Conservation (phyloP, 371 early-diverging fungal species). For the Syncephalis plumigaleata region DNA sequence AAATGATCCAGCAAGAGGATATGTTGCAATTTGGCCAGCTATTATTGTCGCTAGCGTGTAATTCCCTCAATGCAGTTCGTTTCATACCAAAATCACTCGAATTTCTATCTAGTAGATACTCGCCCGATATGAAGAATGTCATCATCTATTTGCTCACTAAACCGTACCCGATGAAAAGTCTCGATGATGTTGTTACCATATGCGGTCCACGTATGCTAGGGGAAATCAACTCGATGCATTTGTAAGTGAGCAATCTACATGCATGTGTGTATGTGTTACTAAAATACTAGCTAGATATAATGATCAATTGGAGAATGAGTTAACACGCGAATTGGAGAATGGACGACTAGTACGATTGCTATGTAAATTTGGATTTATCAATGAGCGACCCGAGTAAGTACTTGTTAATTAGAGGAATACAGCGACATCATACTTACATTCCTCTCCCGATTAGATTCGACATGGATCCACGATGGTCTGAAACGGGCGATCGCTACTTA, state of each 20-base stretch:
- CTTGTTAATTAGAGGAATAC: background rate
- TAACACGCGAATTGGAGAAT: slow-evolving; percentile 73
- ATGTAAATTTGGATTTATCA: slow-evolving; percentile 81
- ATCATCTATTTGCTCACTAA: slow-evolving; percentile 61
- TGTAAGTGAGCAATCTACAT: slow-evolving; percentile 18
- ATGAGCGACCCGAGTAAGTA: slow-evolving; percentile 81
- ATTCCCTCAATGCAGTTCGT: slow-evolving; percentile 43
- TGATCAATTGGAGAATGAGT: slow-evolving; percentile 60
- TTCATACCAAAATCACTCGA: slow-evolving; percentile 59
- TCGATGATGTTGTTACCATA: slow-evolving; percentile 71
- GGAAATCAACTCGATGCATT: slow-evolving; percentile 51
- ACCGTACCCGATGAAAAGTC: slow-evolving; percentile 47
- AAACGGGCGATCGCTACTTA: slow-evolving; percentile 90
- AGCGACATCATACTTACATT: background rate
- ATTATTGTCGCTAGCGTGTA: slow-evolving; percentile 61
- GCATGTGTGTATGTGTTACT: too few species aligned
- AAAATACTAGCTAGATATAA: slow-evolving; percentile 22
- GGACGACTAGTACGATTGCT: slow-evolving; percentile 67
- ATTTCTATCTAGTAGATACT: slow-evolving; percentile 49
- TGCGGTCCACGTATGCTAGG: slow-evolving; percentile 58
- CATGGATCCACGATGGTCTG: slow-evolving; percentile 85
- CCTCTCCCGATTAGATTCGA: slow-evolving; percentile 37
- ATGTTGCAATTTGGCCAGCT: slow-evolving; percentile 75
- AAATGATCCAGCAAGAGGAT: slow-evolving; percentile 58
- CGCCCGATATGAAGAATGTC: slow-evolving; percentile 64